Conservation (phyloP, 2,329 filamentous ascomycete species). For the Endocalyx cinctus region DNA sequence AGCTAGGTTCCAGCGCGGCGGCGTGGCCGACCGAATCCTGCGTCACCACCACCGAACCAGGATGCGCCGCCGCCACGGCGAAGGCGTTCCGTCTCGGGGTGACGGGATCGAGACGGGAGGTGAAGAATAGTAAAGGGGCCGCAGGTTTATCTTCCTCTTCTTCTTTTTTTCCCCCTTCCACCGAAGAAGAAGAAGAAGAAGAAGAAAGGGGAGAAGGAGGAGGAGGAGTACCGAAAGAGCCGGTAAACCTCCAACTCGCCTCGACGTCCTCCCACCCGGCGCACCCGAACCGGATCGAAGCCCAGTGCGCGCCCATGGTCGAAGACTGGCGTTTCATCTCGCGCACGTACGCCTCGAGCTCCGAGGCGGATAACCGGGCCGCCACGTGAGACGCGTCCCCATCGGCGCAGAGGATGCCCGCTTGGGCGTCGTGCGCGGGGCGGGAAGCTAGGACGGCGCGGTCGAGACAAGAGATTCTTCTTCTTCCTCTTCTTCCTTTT, state of each 20-base stretch:
- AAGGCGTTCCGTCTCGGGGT: constrained; percentile 37
- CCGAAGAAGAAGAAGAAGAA: not conserved
- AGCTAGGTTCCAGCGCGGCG: constrained; percentile 1
- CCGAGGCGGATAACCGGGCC: constrained; percentile 12
- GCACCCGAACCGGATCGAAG: constrained; percentile 35
- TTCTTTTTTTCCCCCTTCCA: not conserved
- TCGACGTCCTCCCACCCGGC: constrained; percentile 31
- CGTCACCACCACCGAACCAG: constrained; percentile 12
- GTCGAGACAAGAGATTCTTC: too few species aligned
- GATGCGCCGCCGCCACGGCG: constrained; percentile 13
- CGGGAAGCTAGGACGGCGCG: not conserved
- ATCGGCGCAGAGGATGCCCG: constrained; percentile 6
- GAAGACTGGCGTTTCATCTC: constrained; percentile 22
- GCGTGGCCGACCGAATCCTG: constrained; percentile 18
- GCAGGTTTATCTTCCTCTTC: constrained; percentile 22
- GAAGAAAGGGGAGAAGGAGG: constrained; percentile 5
- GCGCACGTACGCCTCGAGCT: constrained; percentile 26
- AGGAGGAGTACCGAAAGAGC: constrained; percentile 19
- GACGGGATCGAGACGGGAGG: constrained; percentile 39
- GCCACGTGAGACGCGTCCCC: constrained; percentile 27
- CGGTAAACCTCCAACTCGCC: constrained; percentile 36
- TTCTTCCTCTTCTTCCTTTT: too few species aligned
- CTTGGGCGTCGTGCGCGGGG: not conserved
- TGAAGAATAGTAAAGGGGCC: constrained; percentile 40
- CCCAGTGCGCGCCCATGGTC: constrained; percentile 29